Evolutionary conservation across 2,329 filamentous ascomycete species (phyloP).

Genomic region (Paecilomyces formosus): DNA sequence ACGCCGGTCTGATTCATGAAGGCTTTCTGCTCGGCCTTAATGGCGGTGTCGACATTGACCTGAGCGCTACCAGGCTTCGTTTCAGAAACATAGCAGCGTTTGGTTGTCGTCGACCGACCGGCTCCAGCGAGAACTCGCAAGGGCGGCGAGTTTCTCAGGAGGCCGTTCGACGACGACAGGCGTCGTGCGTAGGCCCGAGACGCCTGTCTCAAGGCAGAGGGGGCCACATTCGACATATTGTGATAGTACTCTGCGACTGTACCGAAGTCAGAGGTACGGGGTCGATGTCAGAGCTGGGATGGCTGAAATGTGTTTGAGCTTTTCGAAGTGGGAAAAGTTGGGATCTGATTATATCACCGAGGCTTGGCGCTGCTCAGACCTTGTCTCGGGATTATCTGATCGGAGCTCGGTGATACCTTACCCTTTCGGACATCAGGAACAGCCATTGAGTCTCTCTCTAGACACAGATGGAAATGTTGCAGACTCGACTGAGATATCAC

Average conservation of each 20-base stretch:
- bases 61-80: conserved; percentile 63
- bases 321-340: conserved; percentile 14
- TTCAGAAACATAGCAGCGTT: conserved; percentile 74
- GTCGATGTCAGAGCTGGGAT: conserved; percentile 11
- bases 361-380: conserved; percentile 1
- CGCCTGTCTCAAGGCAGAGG: conserved; percentile 67
- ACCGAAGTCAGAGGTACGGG: conserved; percentile 15
- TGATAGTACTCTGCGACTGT: conserved; percentile 12
- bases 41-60: conserved; percentile 73
- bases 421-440: neutral
- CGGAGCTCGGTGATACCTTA: neutral
- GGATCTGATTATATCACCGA: conserved; percentile 20
- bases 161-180: conserved; percentile 33
- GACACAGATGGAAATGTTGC: too few species aligned
- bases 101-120: conserved; percentile 18
- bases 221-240: conserved; percentile 58
- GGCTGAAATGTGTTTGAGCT: neutral
- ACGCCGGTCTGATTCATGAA: conserved; percentile 57
- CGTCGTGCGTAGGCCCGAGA: conserved; percentile 52
- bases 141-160: conserved; percentile 32
- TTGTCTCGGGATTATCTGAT: conserved; percentile 13
- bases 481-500: too few species aligned
- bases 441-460: too few species aligned
- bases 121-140: conserved; percentile 31
- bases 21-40: conserved; percentile 77